Evolutionary conservation across 1,284 basidiomycete species (phyloP).

Genomic region (Pseudozyma sp.): DNA sequence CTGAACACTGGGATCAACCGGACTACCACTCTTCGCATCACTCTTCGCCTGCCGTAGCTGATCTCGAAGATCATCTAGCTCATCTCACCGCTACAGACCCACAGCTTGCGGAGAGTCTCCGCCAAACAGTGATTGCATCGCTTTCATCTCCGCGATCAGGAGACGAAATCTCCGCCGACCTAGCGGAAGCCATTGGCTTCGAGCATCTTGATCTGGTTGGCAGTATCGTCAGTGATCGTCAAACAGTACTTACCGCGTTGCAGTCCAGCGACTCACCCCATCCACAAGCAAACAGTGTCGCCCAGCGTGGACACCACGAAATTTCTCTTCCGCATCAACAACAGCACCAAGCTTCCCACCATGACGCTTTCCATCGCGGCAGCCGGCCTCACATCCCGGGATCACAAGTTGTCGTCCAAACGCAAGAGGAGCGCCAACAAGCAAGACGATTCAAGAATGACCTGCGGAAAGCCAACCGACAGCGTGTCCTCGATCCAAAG

Average conservation of each 20-base stretch:
- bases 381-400: slow-evolving; percentile 62
- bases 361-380: slow-evolving; percentile 36
- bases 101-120: slow-evolving; percentile 38
- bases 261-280: not conserved
- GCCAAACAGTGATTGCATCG: slow-evolving; percentile 20
- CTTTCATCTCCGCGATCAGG: slow-evolving; percentile 33
- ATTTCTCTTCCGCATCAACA: slow-evolving; percentile 34
- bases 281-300: slow-evolving; percentile 18
- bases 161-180: slow-evolving; percentile 81
- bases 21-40: slow-evolving; percentile 11
- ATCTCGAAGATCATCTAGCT: slow-evolving; percentile 32
- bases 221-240: slow-evolving; percentile 69
- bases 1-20: not conserved
- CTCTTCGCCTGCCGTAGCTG: slow-evolving; percentile 22
- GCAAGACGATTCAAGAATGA: slow-evolving; percentile 62
- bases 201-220: slow-evolving; percentile 78
- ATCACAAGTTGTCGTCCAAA: slow-evolving; percentile 66
- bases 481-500: slow-evolving; percentile 14
- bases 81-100: slow-evolving; percentile 24
- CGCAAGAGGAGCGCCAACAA: slow-evolving; percentile 60
- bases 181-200: slow-evolving; percentile 86
- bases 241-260: slow-evolving; percentile 54
- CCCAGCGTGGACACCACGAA: slow-evolving; percentile 8
- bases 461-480: slow-evolving; percentile 35
- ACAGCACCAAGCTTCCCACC: slow-evolving; percentile 24